These are phyloP conservation scores for Penicillium macrosclerotiorum DNA, from an alignment of 495 filamentous ascomycete species.

Conservation along the genomic window DNA sequence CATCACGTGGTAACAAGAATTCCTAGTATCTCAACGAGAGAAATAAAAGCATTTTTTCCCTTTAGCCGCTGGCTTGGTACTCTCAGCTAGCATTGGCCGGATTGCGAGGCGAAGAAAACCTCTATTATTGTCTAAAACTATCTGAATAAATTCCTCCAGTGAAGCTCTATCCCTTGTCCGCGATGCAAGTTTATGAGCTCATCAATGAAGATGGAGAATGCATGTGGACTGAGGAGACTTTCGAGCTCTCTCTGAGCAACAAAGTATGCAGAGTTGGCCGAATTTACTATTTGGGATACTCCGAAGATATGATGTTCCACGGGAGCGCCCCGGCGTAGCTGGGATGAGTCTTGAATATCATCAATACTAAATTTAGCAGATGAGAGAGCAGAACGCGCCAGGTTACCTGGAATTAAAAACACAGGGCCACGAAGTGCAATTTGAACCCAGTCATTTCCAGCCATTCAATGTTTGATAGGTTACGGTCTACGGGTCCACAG, in stretches of 20 bases:
- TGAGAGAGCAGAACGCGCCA: too few species aligned
- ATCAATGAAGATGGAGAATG: not conserved
- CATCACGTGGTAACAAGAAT: too few species aligned
- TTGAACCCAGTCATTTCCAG: too few species aligned
- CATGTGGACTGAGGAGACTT: not conserved
- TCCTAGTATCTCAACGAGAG: too few species aligned
- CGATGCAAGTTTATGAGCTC: not conserved
- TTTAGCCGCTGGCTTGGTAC: not conserved
- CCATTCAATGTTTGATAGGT: too few species aligned
- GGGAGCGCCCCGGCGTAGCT: not conserved
- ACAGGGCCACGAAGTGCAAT: too few species aligned
- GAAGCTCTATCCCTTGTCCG: not conserved
- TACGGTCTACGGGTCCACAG: too few species aligned
- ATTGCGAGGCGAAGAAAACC: not conserved
- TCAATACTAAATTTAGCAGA: too few species aligned
- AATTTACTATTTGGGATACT: constrained; percentile 1
- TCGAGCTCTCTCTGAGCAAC: not conserved
- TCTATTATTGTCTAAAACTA: not conserved
- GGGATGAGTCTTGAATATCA: not conserved
- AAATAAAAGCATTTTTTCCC: not conserved
- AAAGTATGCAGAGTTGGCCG: not conserved
- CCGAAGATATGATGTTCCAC: not conserved
- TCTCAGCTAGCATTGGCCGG: not conserved
- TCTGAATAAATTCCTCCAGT: not conserved
- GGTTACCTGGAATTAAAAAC: too few species aligned